These are phyloP conservation scores for Sordariomycetes sp. DNA, from an alignment of 2,329 filamentous ascomycete species.

Conservation along the genomic window DNA sequence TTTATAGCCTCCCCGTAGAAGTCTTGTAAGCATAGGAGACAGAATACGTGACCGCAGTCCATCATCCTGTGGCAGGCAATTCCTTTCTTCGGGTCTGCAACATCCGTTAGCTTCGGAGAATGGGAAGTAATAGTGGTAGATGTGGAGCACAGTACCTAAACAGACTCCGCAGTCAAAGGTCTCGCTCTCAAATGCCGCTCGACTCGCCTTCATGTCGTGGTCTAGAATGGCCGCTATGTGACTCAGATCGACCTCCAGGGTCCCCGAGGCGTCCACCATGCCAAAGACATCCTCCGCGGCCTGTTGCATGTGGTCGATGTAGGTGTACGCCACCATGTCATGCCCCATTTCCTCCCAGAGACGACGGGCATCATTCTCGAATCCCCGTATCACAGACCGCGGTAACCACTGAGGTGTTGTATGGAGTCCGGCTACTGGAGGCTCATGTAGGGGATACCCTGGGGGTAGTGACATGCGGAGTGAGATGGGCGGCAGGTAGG, in stretches of 20 bases:
- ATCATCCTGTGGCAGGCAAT: slow-evolving; percentile 66
- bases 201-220: slow-evolving; percentile 63
- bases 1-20: slow-evolving; percentile 83
- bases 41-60: slow-evolving; percentile 85
- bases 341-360: slow-evolving; percentile 51
- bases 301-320: slow-evolving; percentile 50
- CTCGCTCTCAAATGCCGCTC: slow-evolving; percentile 63
- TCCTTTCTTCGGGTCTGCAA: slow-evolving; percentile 76
- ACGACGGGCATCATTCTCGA: slow-evolving; percentile 34
- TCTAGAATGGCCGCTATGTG: slow-evolving; percentile 63
- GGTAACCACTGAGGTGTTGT: slow-evolving; percentile 46
- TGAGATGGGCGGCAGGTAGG: slow-evolving; percentile 43
- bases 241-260: slow-evolving; percentile 36
- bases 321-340: slow-evolving; percentile 45
- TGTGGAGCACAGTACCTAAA: slow-evolving; percentile 33
- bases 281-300: slow-evolving; percentile 48
- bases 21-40: slow-evolving; percentile 70
- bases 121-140: not conserved
- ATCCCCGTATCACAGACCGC: slow-evolving; percentile 25
- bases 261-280: slow-evolving; percentile 31
- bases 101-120: not conserved
- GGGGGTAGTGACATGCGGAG: slow-evolving; percentile 40
- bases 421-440: slow-evolving; percentile 36
- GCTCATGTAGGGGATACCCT: slow-evolving; percentile 39
- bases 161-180: slow-evolving; percentile 86